phyloP scores from a whole-genome alignment of 2,329 filamentous ascomycete genomes.

The Plectosphaerella cucumerina region DNA sequence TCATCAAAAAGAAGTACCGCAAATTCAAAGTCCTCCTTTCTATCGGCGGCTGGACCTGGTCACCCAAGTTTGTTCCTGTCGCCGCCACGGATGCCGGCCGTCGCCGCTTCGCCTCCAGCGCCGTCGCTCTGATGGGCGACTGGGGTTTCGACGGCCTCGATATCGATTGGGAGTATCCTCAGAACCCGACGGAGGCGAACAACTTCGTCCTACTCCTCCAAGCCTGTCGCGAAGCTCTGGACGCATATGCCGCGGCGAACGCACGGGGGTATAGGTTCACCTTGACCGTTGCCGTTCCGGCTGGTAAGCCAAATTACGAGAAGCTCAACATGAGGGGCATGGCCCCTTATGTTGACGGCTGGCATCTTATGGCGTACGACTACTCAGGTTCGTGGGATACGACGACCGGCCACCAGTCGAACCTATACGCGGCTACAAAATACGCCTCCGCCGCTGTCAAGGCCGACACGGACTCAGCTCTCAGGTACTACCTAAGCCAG shows the following conservation, averaged over 20 bases:
- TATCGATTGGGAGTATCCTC: slow-evolving; percentile 54
- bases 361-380: slow-evolving; percentile 66
- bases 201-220: slow-evolving; percentile 38
- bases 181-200: slow-evolving; percentile 30
- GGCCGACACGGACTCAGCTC: slow-evolving; percentile 62
- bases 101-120: slow-evolving; percentile 60
- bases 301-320: slow-evolving; percentile 43
- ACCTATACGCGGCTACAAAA: slow-evolving; percentile 52
- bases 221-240: slow-evolving; percentile 37
- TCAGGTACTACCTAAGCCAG: slow-evolving; percentile 56
- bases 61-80: slow-evolving; percentile 61
- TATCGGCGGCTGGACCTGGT: slow-evolving; percentile 79
- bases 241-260: slow-evolving; percentile 32
- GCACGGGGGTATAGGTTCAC: slow-evolving; percentile 42
- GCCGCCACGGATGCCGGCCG: slow-evolving; percentile 60
- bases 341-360: slow-evolving; percentile 53
- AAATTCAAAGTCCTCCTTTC: slow-evolving; percentile 76
- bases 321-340: slow-evolving; percentile 48
- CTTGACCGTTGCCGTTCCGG: slow-evolving; percentile 47
- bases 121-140: slow-evolving; percentile 67
- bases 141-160: slow-evolving; percentile 56
- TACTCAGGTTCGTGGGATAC: slow-evolving; percentile 66
- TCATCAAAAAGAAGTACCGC: slow-evolving; percentile 72
- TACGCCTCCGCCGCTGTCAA: slow-evolving; percentile 53
- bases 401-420: slow-evolving; percentile 63